Evolutionary conservation across 148 eudicot species (phyloP).

Genomic region (Chenopodium quinoa): DNA sequence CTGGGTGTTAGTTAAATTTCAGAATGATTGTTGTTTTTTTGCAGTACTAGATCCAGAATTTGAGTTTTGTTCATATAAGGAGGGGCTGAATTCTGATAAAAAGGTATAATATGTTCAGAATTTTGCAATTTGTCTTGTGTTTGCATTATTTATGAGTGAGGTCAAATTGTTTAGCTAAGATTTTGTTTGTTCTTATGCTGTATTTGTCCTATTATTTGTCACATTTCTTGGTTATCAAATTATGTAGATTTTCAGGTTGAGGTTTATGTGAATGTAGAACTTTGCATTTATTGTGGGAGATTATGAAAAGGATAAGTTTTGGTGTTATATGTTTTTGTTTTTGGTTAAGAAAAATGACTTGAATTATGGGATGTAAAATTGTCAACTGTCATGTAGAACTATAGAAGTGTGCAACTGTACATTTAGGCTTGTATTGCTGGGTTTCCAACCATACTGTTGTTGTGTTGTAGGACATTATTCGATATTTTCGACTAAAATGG

Average conservation of each 20-base stretch:
- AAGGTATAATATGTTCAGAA: slow-evolving; percentile 3
- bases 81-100: slow-evolving; percentile 9
- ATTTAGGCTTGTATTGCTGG: slow-evolving; percentile 2
- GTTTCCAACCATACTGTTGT: slow-evolving; percentile 3
- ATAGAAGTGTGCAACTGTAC: not conserved
- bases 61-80: not conserved
- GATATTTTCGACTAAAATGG: slow-evolving; percentile 17
- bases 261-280: slow-evolving; percentile 15
- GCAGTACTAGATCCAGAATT: slow-evolving; percentile 17
- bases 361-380: slow-evolving; percentile 14
- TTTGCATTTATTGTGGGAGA: slow-evolving; percentile 8
- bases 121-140: slow-evolving; percentile 18
- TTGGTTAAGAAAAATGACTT: not conserved
- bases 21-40: slow-evolving; percentile 16
- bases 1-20: slow-evolving; percentile 26
- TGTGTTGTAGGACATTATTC: slow-evolving; percentile 19
- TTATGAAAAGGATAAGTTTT: slow-evolving; percentile 8
- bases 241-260: slow-evolving; percentile 10
- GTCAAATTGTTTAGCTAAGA: slow-evolving; percentile 13
- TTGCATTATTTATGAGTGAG: not conserved
- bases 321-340: not conserved
- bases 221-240: not conserved
- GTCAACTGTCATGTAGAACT: not conserved
- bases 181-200: slow-evolving; percentile 13
- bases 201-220: slow-evolving; percentile 20